Percentiles rank a stretch among this genome's conserved stretches.
Conservation (phyloP, 2,329 filamentous ascomycete genomes). For the Cadophora luteo-olivacea region DNA sequence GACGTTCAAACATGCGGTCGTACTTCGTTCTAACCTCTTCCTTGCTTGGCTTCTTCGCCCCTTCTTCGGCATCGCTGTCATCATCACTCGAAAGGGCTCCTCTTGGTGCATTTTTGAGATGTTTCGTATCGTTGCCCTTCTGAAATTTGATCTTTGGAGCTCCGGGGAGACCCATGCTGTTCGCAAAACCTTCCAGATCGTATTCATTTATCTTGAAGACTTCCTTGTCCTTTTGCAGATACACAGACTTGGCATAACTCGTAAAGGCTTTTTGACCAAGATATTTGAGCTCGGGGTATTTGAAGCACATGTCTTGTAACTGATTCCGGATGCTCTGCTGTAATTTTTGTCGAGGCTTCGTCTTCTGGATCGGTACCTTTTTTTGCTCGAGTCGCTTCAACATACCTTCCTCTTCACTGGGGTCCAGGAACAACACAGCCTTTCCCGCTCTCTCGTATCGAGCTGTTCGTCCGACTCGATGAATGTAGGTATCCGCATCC, state of each 20-base stretch:
- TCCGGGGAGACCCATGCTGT: slow-evolving; percentile 86
- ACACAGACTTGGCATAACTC: slow-evolving; percentile 83
- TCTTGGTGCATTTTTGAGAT: slow-evolving; percentile 84
- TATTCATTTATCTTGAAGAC: slow-evolving; percentile 86
- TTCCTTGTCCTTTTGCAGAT: slow-evolving; percentile 90
- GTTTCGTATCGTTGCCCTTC: slow-evolving; percentile 87
- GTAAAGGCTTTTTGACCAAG: slow-evolving; percentile 95
- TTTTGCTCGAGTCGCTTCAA: slow-evolving; percentile 82
- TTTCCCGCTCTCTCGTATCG: slow-evolving; percentile 87
- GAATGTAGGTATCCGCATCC: slow-evolving; percentile 97
- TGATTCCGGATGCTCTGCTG: slow-evolving; percentile 85
- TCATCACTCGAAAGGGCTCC: slow-evolving; percentile 69
- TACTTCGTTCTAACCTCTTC: slow-evolving; percentile 88
- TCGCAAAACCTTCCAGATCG: slow-evolving; percentile 84
- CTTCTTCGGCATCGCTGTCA: slow-evolving; percentile 61
- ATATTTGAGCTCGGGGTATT: slow-evolving; percentile 92
- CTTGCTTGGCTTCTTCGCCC: slow-evolving; percentile 62
- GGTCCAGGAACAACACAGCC: slow-evolving; percentile 90
- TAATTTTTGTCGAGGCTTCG: slow-evolving; percentile 89
- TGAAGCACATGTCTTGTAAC: slow-evolving; percentile 94
- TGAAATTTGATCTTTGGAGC: slow-evolving; percentile 92
- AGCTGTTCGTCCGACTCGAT: slow-evolving; percentile 93
- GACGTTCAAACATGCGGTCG: slow-evolving; percentile 96
- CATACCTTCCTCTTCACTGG: slow-evolving; percentile 93
- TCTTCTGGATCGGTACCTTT: slow-evolving; percentile 85